These are phyloP conservation scores for Punica granatum DNA, from an alignment of 345 rosid species.

Conservation along the genomic window DNA sequence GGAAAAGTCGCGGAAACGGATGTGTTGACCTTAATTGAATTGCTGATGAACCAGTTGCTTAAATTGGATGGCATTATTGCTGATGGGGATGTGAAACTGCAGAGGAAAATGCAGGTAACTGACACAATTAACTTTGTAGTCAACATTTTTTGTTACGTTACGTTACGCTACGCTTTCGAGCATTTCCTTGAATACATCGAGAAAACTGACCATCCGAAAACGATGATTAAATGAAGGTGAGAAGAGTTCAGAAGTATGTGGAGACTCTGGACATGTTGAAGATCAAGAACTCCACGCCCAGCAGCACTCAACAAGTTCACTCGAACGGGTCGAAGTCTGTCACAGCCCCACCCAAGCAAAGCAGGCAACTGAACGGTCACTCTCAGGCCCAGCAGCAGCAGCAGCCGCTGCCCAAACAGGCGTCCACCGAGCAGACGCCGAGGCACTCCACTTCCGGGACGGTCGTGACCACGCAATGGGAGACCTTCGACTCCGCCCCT, in stretches of 20 bases:
- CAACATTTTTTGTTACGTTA: no score
- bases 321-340: conserved; percentile 29
- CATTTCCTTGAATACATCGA: neutral
- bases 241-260: conserved; percentile 86
- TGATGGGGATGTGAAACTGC: conserved; percentile 88
- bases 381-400: conserved; percentile 27
- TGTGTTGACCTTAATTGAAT: conserved; percentile 54
- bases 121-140: neutral
- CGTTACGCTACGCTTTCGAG: neutral
- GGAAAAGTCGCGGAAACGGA: conserved; percentile 74
- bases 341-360: conserved; percentile 34
- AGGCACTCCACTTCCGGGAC: conserved; percentile 41
- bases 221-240: conserved; percentile 45
- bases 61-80: conserved; percentile 78
- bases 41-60: conserved; percentile 89
- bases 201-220: neutral
- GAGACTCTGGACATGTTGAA: conserved; percentile 82
- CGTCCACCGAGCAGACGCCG: conserved; percentile 8
- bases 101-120: conserved; percentile 95
- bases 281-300: conserved; percentile 56
- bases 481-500: conserved; percentile 67
- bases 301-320: conserved; percentile 29
- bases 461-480: conserved; percentile 84
- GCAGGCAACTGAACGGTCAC: conserved; percentile 33
- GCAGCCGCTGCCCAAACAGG: conserved; percentile 26